Evolutionary conservation across 2,329 filamentous ascomycete genomes (phyloP), one percentile per base, ranked within the genome.

Genomic region (Erysiphe pulchra): DNA sequence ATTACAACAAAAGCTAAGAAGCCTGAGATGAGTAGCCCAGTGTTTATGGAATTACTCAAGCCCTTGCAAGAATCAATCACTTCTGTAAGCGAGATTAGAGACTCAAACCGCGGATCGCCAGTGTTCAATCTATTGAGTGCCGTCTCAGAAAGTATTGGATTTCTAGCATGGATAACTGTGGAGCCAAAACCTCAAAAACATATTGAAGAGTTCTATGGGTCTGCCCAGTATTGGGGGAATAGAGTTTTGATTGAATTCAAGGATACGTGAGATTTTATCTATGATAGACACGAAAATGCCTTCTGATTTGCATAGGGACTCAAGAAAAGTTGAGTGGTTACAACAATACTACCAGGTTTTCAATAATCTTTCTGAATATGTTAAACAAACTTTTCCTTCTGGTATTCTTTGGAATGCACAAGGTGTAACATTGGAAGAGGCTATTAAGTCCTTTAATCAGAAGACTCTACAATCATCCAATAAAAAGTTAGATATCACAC

Each of bases 221-320:
- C 84, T 44, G 83, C 86, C 37, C 80, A 95, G 60, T 92, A 92
- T 65, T 94, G 83, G 55, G 90, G 90, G 32, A 95, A 98, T 65
- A 76, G 86, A 54, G 82, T 98, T 34, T 65, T 95, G 53, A 92
- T 85, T 63, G 80, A 92, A 55, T 77, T 80, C 61, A 94, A 92
- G 63, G 86, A 81, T 51, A 79, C 75, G 76, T 80, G 59, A 53
- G 70, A 42, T n/a, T 28, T 1, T 20, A 24, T 43, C 28, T 32
- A 9, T 20, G 5, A 17, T 28, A 24, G 7, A 2, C n/a, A 31
- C 13, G 33, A 34, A 36, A 40, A 5, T 14, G 17, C 40, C 34
- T 39, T 47, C 49, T 51, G 47, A 52, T 36, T 46, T 38, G 14
- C 37, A 17, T 51, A 90, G 82, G 64, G 82, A 87, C 56, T 70